These are phyloP conservation scores for Agaricus subrufescens DNA, from an alignment of 768 basidiomycete genomes.

Conservation along the genomic window DNA sequence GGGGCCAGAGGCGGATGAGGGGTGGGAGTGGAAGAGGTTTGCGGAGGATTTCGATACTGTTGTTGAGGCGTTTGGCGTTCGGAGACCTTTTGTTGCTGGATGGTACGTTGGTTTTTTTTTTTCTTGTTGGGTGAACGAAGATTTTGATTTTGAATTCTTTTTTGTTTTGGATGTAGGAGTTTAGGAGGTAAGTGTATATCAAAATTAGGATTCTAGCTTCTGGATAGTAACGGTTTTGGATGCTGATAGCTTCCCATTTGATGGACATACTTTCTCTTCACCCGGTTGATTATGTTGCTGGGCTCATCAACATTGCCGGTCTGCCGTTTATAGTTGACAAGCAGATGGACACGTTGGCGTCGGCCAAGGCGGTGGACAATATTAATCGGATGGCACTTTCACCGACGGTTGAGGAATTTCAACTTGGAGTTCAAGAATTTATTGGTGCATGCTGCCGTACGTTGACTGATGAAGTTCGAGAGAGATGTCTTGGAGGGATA, in stretches of 20 bases:
- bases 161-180: conserved; percentile 17
- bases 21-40: conserved; percentile 21
- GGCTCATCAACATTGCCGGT: conserved; percentile 1
- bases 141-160: not conserved
- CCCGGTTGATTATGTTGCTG: not conserved
- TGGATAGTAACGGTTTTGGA: no score
- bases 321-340: not conserved
- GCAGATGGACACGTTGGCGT: not conserved
- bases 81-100: conserved; percentile 24
- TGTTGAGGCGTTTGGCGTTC: conserved; percentile 22
- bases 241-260: not conserved
- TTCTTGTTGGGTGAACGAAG: not conserved
- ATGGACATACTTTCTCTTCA: not conserved
- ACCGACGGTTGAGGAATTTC: not conserved
- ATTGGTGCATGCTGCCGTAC: not conserved
- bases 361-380: not conserved
- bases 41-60: conserved; percentile 30
- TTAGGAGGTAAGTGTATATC: conserved; percentile 19
- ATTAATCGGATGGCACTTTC: not conserved
- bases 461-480: not conserved
- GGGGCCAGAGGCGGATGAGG: conserved; percentile 21
- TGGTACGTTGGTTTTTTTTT: conserved; percentile 18
- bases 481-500: not conserved
- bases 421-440: not conserved
- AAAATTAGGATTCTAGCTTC: no score